These are phyloP conservation scores for Trichoderma pleuroti DNA, from an alignment of 2,329 filamentous ascomycete species.

Conservation along the genomic window DNA sequence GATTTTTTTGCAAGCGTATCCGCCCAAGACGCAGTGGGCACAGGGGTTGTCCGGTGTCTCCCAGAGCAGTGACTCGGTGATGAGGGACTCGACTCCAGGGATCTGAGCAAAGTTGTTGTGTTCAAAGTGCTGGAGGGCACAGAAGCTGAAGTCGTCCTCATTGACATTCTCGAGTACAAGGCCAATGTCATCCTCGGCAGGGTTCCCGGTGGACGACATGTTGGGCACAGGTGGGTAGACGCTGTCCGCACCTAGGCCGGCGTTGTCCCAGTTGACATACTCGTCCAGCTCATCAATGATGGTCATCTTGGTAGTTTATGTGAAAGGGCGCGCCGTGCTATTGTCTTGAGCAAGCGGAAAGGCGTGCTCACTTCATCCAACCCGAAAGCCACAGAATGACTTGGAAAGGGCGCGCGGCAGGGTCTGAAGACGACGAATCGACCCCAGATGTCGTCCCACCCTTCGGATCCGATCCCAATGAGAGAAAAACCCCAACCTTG, in stretches of 20 bases:
- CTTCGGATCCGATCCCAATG: neutral
- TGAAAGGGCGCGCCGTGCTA: slow-evolving; percentile 22
- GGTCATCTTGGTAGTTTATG: slow-evolving; percentile 30
- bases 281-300: slow-evolving; percentile 55
- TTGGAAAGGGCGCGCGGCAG: slow-evolving; percentile 18
- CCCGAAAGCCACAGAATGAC: slow-evolving; percentile 9
- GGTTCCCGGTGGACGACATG: slow-evolving; percentile 37
- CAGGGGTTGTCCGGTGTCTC: slow-evolving; percentile 49
- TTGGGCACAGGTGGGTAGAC: slow-evolving; percentile 31
- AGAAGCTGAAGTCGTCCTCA: slow-evolving; percentile 59
- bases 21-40: slow-evolving; percentile 47
- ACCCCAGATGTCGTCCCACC: slow-evolving; percentile 9
- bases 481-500: neutral
- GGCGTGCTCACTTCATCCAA: slow-evolving; percentile 15
- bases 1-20: slow-evolving; percentile 59
- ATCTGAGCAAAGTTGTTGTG: slow-evolving; percentile 28
- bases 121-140: slow-evolving; percentile 56
- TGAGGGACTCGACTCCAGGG: neutral
- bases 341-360: neutral
- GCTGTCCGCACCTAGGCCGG: slow-evolving; percentile 38
- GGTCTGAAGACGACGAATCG: neutral
- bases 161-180: slow-evolving; percentile 53
- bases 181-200: slow-evolving; percentile 43
- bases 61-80: slow-evolving; percentile 27
- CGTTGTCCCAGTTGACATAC: slow-evolving; percentile 61